Percentiles rank a stretch among this genome's conserved stretches.
phyloP scores from a whole-genome alignment of 306 rosid genomes.

The Carpinus fangiana region DNA sequence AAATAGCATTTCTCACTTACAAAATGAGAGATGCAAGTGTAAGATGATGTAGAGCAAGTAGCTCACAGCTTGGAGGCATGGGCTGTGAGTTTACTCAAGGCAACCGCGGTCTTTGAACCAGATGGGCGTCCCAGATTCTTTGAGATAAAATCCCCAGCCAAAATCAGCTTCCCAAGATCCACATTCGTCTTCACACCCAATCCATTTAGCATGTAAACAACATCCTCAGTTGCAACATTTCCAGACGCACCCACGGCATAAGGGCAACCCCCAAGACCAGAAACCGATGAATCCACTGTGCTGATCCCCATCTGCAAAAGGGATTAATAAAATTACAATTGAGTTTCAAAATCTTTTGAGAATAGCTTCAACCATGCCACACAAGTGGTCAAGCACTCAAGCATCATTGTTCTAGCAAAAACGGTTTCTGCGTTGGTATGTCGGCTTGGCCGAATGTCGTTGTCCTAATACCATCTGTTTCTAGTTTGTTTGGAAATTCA shows the following conservation, averaged over 20 bases:
- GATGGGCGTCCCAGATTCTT: slow-evolving; percentile 73
- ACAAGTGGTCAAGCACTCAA: too few relatives aligned
- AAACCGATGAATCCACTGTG: slow-evolving; percentile 80
- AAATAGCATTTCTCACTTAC: too few relatives aligned
- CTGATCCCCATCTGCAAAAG: slow-evolving; percentile 61
- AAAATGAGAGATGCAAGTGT: background rate
- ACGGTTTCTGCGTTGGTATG: too few relatives aligned
- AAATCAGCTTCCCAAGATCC: slow-evolving; percentile 67
- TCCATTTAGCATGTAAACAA: slow-evolving; percentile 85
- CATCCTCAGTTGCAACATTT: slow-evolving; percentile 93
- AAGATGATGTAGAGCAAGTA: slow-evolving; percentile 24
- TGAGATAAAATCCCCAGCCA: slow-evolving; percentile 84
- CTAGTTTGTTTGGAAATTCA: too few relatives aligned
- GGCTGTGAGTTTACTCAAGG: slow-evolving; percentile 55
- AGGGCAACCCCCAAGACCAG: slow-evolving; percentile 98
- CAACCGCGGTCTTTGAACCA: slow-evolving; percentile 74
- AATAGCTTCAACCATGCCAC: background rate
- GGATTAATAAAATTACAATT: slow-evolving; percentile 10
- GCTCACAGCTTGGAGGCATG: slow-evolving; percentile 67
- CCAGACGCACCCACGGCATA: slow-evolving; percentile 95
- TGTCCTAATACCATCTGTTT: too few relatives aligned
- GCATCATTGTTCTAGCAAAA: too few relatives aligned
- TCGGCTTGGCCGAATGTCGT: too few relatives aligned
- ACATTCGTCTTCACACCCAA: slow-evolving; percentile 73
- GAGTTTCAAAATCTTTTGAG: background rate